Evolutionary conservation across 345 rosid species (phyloP).

Genomic region (Euphorbia pulcherrima): DNA sequence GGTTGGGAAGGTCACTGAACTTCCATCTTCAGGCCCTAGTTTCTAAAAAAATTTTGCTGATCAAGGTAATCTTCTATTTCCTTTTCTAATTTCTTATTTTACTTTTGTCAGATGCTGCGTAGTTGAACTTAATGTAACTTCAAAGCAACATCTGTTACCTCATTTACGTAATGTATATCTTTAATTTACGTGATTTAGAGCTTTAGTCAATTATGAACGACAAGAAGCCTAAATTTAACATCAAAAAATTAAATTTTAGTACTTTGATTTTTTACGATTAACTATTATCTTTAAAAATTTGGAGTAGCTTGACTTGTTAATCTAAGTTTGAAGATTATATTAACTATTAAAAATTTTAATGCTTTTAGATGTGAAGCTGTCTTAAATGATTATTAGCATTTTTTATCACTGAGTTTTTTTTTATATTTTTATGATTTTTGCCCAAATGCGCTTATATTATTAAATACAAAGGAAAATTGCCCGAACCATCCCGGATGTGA

Average conservation of each 20-base stretch:
- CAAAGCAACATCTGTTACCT: neutral
- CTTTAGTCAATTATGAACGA: no score
- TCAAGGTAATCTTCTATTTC: constrained; percentile 10
- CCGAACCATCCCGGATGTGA: no score
- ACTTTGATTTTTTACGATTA: neutral
- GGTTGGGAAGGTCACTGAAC: constrained; percentile 42
- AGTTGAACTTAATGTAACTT: neutral
- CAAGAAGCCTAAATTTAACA: no score
- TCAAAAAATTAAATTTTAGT: no score
- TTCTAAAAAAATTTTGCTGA: constrained; percentile 32
- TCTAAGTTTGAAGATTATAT: no score
- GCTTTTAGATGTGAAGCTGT: neutral
- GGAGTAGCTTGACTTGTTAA: neutral
- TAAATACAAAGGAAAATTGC: no score
- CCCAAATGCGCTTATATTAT: no score
- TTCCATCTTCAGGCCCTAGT: constrained; percentile 26
- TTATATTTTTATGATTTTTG: no score
- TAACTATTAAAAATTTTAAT: neutral
- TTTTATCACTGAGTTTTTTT: neutral
- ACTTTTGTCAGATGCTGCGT: neutral
- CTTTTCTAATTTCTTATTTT: no score
- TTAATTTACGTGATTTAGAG: no score
- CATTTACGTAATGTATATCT: no score
- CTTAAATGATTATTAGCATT: neutral
- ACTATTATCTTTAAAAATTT: neutral